Conservation (phyloP, 768 basidiomycete species). For the Coprinellus aureogranulatus region DNA sequence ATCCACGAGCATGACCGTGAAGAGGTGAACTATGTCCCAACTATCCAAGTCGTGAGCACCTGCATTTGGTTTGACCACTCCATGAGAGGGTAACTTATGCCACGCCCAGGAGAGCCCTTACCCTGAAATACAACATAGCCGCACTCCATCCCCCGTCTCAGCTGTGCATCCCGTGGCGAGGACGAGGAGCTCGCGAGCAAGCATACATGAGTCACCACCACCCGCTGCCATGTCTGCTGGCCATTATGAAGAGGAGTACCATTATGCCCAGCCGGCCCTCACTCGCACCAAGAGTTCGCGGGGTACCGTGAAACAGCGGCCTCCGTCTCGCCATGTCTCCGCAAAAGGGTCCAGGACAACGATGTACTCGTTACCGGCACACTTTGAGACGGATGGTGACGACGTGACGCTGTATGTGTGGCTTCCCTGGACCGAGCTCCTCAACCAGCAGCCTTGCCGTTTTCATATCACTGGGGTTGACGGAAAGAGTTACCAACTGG, state of each 20-base stretch:
- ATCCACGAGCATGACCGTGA: not conserved
- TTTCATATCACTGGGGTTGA: slow-evolving; percentile 5
- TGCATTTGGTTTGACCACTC: not conserved
- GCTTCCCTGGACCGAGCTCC: slow-evolving; percentile 6
- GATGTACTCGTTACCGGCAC: slow-evolving; percentile 1
- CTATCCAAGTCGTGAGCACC: not conserved
- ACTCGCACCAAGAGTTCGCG: not conserved
- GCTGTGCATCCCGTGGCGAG: not conserved
- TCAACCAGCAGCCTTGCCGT: slow-evolving; percentile 1
- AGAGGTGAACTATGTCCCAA: not conserved
- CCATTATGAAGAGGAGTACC: not conserved
- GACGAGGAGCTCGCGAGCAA: not conserved
- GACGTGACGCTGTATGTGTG: slow-evolving; percentile 4
- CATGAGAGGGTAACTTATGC: not conserved
- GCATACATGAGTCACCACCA: not conserved
- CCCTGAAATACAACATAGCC: not conserved
- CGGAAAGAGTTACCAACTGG: slow-evolving; percentile 2
- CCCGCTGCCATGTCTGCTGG: not conserved
- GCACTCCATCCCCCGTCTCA: not conserved
- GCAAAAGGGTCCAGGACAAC: not conserved
- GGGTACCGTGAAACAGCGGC: not conserved
- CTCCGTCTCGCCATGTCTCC: not conserved
- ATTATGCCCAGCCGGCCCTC: not conserved
- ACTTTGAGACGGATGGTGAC: slow-evolving; percentile 7
- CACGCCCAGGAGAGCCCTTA: not conserved